Evolutionary conservation across 768 basidiomycete species (phyloP), one percentile per base, ranked within the genome.

Genomic region (Scleroderma citrinum): DNA sequence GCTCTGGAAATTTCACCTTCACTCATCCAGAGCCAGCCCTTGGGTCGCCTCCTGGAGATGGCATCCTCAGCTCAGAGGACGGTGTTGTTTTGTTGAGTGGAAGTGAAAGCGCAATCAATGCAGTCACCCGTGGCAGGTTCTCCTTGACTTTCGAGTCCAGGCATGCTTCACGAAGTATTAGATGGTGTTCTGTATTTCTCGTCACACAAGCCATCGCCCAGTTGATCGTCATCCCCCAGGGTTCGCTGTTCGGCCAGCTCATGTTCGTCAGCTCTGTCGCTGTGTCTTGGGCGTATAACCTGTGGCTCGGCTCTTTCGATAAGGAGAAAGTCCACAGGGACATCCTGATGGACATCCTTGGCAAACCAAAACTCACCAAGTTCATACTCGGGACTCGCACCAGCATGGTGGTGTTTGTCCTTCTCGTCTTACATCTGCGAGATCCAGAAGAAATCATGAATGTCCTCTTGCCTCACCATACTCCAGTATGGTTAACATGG

Each of bases 201-300:
- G 56, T 60, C 14, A 5, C 47, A 20, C 64, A 69, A 35, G 65
- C 59, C 56, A 30, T 69, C 12, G n/a, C 47, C 4, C 69, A 69
- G 34, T 60, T 69, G 14, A 45, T 69, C 31, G 55, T 70, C 37
- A 50, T 66, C 21, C 64, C 69, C 1, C 69, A 66, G 49, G 62
- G 59, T 16, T 49, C 47, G 1, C 54, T 66, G 10, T 65, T 69
- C 13, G 66, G 69, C 16, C 69, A 70, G 46, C 48, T 68, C 44
- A 60, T 70, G 63, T 69, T 70, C 42, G 47, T 70, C 23, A 45
- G 52, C 12, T 61, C 66, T 3, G 56, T 70, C 19, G 58, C 47
- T 5, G 55, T 66, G 1, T 69, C 69, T 4, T 70, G 69, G 69
- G 17, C 23, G 3, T 68, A 70, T 49, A 69, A 63, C 16, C 59